Evolutionary conservation across 768 basidiomycete species (phyloP).

Genomic region (Hemileccinum rubropunctum): DNA sequence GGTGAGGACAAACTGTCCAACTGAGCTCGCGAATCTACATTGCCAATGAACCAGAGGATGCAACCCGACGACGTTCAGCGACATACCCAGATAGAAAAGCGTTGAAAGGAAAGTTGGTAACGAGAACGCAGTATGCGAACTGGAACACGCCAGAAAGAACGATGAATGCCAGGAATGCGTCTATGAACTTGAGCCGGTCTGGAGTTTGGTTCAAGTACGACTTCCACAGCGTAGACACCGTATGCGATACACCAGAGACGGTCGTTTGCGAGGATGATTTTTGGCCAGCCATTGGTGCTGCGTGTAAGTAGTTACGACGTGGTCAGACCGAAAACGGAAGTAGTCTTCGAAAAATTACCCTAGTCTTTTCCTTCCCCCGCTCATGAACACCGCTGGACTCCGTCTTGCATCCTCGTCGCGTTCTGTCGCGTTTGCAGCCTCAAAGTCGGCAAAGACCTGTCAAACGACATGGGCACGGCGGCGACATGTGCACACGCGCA

Average conservation of each 20-base stretch:
- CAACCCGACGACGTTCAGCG: background rate
- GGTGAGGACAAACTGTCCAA: conserved; percentile 95
- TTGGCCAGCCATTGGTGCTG: conserved; percentile 33
- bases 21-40: conserved; percentile 84
- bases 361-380: background rate
- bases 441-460: conserved; percentile 15
- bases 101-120: conserved; percentile 96
- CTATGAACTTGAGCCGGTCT: conserved; percentile 88
- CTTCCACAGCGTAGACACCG: conserved; percentile 59
- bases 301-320: conserved; percentile 25
- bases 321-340: conserved; percentile 16
- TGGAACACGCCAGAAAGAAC: conserved; percentile 88
- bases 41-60: conserved; percentile 1
- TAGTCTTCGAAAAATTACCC: conserved; percentile 10
- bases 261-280: conserved; percentile 27
- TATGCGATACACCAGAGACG: conserved; percentile 26
- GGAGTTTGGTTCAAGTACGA: conserved; percentile 79
- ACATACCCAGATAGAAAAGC: conserved; percentile 94
- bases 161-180: conserved; percentile 88
- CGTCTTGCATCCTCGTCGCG: conserved; percentile 25
- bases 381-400: conserved; percentile 23
- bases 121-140: conserved; percentile 86
- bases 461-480: conserved; percentile 23
- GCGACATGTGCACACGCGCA: conserved; percentile 47
- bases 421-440: conserved; percentile 9